Evolutionary conservation across 2,329 filamentous ascomycete genomes (phyloP).

Genomic region (Fusarium praegraminearum): DNA sequence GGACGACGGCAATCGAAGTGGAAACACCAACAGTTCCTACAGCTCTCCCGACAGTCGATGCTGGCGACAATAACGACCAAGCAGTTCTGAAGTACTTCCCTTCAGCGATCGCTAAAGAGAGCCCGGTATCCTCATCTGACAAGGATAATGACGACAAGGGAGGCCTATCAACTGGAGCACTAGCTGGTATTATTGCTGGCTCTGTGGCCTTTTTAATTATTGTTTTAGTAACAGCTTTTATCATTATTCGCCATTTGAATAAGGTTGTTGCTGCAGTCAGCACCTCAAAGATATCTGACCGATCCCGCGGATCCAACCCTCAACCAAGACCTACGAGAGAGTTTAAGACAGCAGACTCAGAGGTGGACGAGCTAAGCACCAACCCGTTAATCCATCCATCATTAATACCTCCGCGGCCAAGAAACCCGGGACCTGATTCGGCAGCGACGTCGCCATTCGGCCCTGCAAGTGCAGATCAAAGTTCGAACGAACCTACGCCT

Average conservation of each 20-base stretch:
- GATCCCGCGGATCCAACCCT: slow-evolving; percentile 47
- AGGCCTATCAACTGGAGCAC: slow-evolving; percentile 55
- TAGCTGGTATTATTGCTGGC: slow-evolving; percentile 68
- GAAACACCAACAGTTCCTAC: slow-evolving; percentile 55
- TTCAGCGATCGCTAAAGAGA: slow-evolving; percentile 57
- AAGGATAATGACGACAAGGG: slow-evolving; percentile 44
- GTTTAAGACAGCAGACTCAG: slow-evolving; percentile 57
- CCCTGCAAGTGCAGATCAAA: slow-evolving; percentile 43
- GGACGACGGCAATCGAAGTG: slow-evolving; percentile 55
- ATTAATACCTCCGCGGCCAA: slow-evolving; percentile 49
- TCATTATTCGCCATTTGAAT: slow-evolving; percentile 65
- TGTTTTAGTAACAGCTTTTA: slow-evolving; percentile 60
- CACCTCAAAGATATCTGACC: slow-evolving; percentile 52
- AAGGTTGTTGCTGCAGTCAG: slow-evolving; percentile 57
- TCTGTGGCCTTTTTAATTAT: slow-evolving; percentile 61
- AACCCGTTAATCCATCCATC: slow-evolving; percentile 59
- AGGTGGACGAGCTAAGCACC: slow-evolving; percentile 58
- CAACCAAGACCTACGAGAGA: slow-evolving; percentile 53
- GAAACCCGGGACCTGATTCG: slow-evolving; percentile 42
- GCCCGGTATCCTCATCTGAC: slow-evolving; percentile 44
- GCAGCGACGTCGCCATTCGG: slow-evolving; percentile 36
- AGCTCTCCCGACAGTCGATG: slow-evolving; percentile 44
- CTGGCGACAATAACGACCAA: slow-evolving; percentile 44
- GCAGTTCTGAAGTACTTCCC: slow-evolving; percentile 59
- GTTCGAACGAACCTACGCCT: slow-evolving; percentile 48